phyloP scores from a whole-genome alignment of 257 asterid genomes.

The Henckelia pumila region DNA sequence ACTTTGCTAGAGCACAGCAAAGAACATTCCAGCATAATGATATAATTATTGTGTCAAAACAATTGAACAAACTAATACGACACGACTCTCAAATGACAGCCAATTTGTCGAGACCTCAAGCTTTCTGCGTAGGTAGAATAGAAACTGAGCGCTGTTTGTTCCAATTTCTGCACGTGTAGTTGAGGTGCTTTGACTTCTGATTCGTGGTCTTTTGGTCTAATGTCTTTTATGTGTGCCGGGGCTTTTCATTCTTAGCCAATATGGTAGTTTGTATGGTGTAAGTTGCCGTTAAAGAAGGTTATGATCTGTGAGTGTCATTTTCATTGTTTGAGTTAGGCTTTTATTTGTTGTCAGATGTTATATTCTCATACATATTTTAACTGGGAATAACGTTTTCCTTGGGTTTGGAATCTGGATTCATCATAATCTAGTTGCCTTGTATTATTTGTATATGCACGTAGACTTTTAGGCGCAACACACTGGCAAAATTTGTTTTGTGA shows the following conservation, averaged over 20 bases:
- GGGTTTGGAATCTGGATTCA: slow-evolving; percentile 15
- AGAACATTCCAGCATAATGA: background rate
- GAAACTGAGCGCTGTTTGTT: slow-evolving; percentile 10
- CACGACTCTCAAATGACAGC: slow-evolving; percentile 10
- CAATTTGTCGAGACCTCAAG: slow-evolving; percentile 10
- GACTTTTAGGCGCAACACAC: slow-evolving; percentile 1
- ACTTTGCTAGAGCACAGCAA: background rate
- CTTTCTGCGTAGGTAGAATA: slow-evolving; percentile 5
- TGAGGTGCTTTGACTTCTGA: slow-evolving; percentile 18
- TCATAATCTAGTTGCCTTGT: slow-evolving; percentile 12
- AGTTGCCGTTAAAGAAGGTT: background rate
- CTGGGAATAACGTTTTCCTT: background rate
- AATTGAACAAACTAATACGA: slow-evolving; percentile 4
- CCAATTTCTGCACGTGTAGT: slow-evolving; percentile 7
- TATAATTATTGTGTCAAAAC: background rate
- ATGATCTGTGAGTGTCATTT: background rate
- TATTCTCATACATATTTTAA: slow-evolving; percentile 2
- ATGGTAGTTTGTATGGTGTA: background rate
- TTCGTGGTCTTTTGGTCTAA: slow-evolving; percentile 4
- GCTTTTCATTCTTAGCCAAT: slow-evolving; percentile 1
- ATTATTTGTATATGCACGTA: background rate
- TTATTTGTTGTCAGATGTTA: background rate
- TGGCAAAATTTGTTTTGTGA: no score
- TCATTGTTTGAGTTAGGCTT: slow-evolving; percentile 13
- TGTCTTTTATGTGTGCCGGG: background rate